Evolutionary conservation across 2,329 filamentous ascomycete species (phyloP).

Genomic region (Sarocladium oryzae): DNA sequence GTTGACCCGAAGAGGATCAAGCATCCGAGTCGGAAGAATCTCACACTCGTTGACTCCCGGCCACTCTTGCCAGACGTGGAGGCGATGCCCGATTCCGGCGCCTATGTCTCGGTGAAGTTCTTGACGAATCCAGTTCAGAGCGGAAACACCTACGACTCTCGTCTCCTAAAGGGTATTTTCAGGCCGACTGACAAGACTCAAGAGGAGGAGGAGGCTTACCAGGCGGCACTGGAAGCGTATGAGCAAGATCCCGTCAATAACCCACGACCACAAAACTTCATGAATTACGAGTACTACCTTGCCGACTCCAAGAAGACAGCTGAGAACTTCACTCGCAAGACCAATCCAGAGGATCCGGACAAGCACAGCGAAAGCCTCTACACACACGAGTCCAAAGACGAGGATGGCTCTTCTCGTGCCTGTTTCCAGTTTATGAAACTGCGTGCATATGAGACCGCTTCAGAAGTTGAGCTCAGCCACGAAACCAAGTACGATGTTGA

Average conservation of each 20-base stretch:
- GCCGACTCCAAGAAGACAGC: constrained; percentile 41
- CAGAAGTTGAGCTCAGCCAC: constrained; percentile 50
- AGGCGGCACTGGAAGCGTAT: constrained; percentile 44
- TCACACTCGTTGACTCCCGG: constrained; percentile 53
- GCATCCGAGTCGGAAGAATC: constrained; percentile 51
- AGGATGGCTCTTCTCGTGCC: constrained; percentile 18
- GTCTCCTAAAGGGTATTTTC: constrained; percentile 55
- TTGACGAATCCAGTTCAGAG: constrained; percentile 55
- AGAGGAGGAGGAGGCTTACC: constrained; percentile 46
- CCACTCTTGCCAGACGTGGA: constrained; percentile 60
- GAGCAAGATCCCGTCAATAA: constrained; percentile 50
- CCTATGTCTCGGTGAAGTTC: constrained; percentile 65
- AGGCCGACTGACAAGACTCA: constrained; percentile 51
- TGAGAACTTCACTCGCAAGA: constrained; percentile 52
- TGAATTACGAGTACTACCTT: constrained; percentile 64
- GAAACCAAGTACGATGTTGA: constrained; percentile 58
- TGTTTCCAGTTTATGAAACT: constrained; percentile 57
- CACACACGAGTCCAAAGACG: constrained; percentile 39
- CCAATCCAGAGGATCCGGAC: constrained; percentile 50
- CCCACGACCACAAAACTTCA: constrained; percentile 49
- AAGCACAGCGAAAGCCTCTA: constrained; percentile 49
- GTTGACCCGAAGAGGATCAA: constrained; percentile 47
- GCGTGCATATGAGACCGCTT: constrained; percentile 57
- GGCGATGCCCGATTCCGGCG: constrained; percentile 63
- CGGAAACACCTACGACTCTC: constrained; percentile 47